These are phyloP conservation scores for Irpex lacteus DNA, from an alignment of 1,284 basidiomycete species.

Conservation along the genomic window DNA sequence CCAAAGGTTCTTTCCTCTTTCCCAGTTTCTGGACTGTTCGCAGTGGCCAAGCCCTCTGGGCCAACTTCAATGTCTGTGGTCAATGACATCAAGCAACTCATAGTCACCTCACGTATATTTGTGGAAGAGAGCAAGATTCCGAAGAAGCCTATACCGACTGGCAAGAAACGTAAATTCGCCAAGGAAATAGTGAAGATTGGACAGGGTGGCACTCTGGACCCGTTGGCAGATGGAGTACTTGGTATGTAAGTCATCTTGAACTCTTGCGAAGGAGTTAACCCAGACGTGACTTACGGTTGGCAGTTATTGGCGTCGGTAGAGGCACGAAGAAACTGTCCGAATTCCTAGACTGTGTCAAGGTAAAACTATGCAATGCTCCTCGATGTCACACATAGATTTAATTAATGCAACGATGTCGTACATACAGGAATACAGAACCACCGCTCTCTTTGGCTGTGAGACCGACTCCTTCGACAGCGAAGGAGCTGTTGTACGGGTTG, in stretches of 20 bases:
- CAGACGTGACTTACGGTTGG: constrained; percentile 7
- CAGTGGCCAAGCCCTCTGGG: constrained; percentile 83
- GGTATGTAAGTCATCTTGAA: constrained; percentile 39
- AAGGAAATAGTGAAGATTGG: constrained; percentile 72
- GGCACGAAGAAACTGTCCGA: constrained; percentile 87
- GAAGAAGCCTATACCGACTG: constrained; percentile 32
- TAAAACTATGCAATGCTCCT: constrained; percentile 27
- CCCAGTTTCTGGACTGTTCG: constrained; percentile 82
- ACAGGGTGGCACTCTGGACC: constrained; percentile 95
- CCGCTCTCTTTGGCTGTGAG: constrained; percentile 89
- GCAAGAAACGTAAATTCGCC: constrained; percentile 33
- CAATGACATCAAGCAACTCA: constrained; percentile 81
- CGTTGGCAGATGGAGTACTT: constrained; percentile 91
- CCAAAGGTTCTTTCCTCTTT: constrained; percentile 57
- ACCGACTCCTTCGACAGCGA: constrained; percentile 96
- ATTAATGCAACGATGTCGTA: constrained; percentile 7
- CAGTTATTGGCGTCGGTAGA: constrained; percentile 88
- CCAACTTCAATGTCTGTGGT: constrained; percentile 90
- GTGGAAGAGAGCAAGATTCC: constrained; percentile 53
- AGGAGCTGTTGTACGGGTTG: constrained; percentile 72
- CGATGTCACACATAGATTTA: constrained; percentile 1
- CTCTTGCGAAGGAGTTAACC: constrained; percentile 10
- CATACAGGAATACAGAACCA: constrained; percentile 87
- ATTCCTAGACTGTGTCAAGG: constrained; percentile 93
- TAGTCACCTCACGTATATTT: constrained; percentile 81